phyloP scores from a whole-genome alignment of 768 basidiomycete genomes.

The Naganishia randhawae region DNA sequence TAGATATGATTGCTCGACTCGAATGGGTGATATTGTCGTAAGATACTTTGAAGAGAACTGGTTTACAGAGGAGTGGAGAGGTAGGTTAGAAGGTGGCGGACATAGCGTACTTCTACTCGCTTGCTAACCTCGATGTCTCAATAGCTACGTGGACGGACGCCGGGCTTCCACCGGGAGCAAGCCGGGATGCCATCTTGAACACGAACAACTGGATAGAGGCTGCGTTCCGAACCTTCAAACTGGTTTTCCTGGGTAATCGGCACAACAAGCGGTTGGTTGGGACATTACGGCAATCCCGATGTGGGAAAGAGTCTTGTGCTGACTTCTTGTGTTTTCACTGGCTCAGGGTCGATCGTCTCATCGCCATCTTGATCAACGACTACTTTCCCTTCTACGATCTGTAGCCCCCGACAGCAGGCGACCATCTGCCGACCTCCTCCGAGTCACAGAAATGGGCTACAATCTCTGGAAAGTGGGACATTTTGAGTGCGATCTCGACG shows the following conservation, averaged over 20 bases:
- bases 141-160: background rate
- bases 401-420: background rate
- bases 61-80: background rate
- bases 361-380: constrained; percentile 1
- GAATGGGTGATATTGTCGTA: background rate
- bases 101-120: background rate
- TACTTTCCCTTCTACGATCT: background rate
- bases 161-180: background rate
- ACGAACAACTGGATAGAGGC: constrained; percentile 6
- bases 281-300: background rate
- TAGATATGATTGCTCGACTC: background rate
- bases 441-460: background rate
- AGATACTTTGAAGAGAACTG: background rate
- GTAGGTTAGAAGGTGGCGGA: background rate
- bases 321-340: background rate
- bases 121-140: background rate
- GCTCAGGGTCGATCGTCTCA: background rate
- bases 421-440: background rate
- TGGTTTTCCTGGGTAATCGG: background rate
- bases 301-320: background rate
- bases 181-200: background rate
- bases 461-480: background rate
- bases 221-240: background rate
- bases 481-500: background rate
- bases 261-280: background rate